phyloP scores from a whole-genome alignment of 495 filamentous ascomycete genomes.

The Chaetomidium leptoderma region DNA sequence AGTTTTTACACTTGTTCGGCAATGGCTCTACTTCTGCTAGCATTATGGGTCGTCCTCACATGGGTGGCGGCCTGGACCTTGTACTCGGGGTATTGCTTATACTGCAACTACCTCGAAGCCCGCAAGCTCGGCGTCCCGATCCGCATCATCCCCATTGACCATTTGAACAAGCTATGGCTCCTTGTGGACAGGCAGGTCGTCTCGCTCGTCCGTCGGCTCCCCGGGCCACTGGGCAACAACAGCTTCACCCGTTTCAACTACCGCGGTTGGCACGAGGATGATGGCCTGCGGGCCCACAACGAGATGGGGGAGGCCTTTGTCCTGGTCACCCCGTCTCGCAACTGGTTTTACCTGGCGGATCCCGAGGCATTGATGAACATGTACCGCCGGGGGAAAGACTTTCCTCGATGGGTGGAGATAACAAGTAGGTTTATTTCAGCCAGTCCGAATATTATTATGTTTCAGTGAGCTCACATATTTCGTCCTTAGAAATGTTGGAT shows the following conservation, averaged over 20 bases:
- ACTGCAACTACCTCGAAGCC: constrained; percentile 26
- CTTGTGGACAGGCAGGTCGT: constrained; percentile 28
- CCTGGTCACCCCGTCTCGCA: constrained; percentile 40
- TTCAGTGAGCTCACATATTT: constrained; percentile 10
- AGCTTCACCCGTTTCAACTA: constrained; percentile 34
- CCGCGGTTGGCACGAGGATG: constrained; percentile 35
- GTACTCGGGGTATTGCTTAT: neutral
- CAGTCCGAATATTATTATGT: too few relatives aligned
- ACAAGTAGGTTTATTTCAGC: constrained; percentile 10
- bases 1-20: neutral
- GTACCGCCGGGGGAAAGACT: constrained; percentile 39
- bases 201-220: constrained; percentile 19
- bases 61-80: neutral
- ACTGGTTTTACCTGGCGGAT: constrained; percentile 42
- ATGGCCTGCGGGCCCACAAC: constrained; percentile 37
- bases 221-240: constrained; percentile 25
- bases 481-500: constrained; percentile 27
- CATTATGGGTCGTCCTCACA: neutral
- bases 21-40: neutral
- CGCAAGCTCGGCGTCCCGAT: constrained; percentile 38
- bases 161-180: constrained; percentile 30
- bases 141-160: constrained; percentile 33
- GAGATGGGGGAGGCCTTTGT: constrained; percentile 42
- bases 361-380: constrained; percentile 36
- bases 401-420: constrained; percentile 40